A percentile compares a stretch with the other conserved stretches of the same genome.
phyloP scores from a whole-genome alignment of 257 asterid species.

The Eucommia ulmoides region DNA sequence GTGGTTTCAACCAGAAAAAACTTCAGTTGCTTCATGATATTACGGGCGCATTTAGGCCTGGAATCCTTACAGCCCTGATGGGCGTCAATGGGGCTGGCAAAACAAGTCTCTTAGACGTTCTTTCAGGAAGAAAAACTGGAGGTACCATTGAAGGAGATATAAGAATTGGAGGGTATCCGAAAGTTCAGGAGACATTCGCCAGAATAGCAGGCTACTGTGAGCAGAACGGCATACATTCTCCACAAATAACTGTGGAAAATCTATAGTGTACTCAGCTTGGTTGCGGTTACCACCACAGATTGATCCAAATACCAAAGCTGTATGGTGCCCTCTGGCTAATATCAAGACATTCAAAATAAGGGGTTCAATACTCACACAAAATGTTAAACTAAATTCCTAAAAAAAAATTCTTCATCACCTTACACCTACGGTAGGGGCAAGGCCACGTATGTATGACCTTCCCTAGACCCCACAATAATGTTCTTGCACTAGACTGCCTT shows the following conservation, averaged over 20 bases:
- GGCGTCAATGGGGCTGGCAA: neutral
- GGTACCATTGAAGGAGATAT: neutral
- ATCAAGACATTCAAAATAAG: too few relatives aligned
- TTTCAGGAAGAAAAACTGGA: neutral
- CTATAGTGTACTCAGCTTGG: neutral
- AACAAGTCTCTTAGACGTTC: neutral
- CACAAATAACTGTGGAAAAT: neutral
- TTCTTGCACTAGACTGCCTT: too few relatives aligned
- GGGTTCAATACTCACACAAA: too few relatives aligned
- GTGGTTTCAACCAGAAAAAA: neutral
- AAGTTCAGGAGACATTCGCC: neutral
- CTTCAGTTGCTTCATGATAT: neutral
- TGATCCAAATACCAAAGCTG: neutral
- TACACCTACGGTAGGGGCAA: too few relatives aligned
- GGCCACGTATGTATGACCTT: too few relatives aligned
- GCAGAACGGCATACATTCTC: neutral
- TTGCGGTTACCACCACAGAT: neutral
- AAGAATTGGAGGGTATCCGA: neutral
- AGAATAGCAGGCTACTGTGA: neutral
- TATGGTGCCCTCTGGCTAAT: too few relatives aligned
- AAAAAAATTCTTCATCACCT: too few relatives aligned
- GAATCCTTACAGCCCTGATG: neutral
- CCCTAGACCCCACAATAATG: too few relatives aligned
- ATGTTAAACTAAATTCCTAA: too few relatives aligned
- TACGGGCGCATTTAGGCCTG: neutral